Base-by-base conservation (phyloP, 2,329 filamentous ascomycete species). In the Chalaropsis thielavioides region DNA sequence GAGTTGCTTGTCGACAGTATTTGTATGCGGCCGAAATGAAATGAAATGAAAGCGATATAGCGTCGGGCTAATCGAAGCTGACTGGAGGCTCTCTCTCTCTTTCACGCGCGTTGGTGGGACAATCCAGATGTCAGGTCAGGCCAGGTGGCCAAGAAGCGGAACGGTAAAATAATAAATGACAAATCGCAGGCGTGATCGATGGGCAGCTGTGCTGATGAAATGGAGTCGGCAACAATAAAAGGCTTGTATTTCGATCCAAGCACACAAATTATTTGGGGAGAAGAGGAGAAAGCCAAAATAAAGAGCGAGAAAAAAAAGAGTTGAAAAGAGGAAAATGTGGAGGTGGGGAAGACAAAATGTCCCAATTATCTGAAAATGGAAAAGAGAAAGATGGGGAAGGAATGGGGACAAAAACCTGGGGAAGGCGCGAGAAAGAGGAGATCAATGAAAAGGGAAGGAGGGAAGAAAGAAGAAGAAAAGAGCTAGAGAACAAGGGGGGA, bases 401-500 rank as follows among this genome's bases (percentile, higher is more conserved):
- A 58, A 58, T 58, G 54, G 54, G 31, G 54, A 58, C 5, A 38
- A 62, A 51, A 62, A 51, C 51, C 61, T 22, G 61, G 61, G 61
- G 61, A 62, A 62, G 43, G 61, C 44, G 61, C 61, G 24, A n/a
- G 40, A 46, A n/a, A 61, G n/a, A 58, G 46, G 40, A 41, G 51
- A 27, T 22, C n/a, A 63, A 27, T 58, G 38, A 63, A 38, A 17
- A 51, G 15, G 46, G 46, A 51, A 51, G 46, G 46, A 51, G 46
- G 46, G 7, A 51, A 51, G 46, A 51, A 51, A 51, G 46, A 22
- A 49, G 19, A 51, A 51, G n/a, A 40, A 58, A 64, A 63, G 54
- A 63, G 35, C 17, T 24, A 58, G 35, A 56, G 31, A 58, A 46
- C 24, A 58, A 31, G 13, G 22, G 60, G 27, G 7, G 31, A 49